Conservation (phyloP, 2,329 filamentous ascomycete genomes). For the Aspergillus sojae region DNA sequence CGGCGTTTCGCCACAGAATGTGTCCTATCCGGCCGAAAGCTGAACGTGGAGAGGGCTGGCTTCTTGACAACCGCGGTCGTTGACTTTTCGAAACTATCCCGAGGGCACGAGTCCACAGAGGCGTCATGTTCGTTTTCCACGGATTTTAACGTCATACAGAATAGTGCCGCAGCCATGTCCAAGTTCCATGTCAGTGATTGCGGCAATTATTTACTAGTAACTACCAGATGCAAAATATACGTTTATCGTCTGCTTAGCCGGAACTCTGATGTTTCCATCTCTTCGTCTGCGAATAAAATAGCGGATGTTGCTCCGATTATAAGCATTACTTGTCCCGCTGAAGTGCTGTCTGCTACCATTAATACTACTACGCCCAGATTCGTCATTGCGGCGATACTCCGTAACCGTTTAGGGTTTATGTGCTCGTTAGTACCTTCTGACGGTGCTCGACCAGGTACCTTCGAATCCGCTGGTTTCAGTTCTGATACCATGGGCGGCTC, state of each 20-base stretch:
- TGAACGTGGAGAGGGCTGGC: constrained; percentile 31
- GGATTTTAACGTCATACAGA: constrained; percentile 21
- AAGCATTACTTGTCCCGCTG: constrained; percentile 58
- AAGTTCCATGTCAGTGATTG: constrained; percentile 61
- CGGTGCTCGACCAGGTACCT: no score
- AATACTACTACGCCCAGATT: constrained; percentile 60
- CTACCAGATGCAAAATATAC: constrained; percentile 57
- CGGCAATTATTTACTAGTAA: constrained; percentile 60
- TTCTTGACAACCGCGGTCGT: constrained; percentile 44
- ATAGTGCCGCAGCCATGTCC: constrained; percentile 25
- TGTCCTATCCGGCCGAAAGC: constrained; percentile 43
- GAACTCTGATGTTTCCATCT: constrained; percentile 14
- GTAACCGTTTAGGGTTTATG: constrained; percentile 63
- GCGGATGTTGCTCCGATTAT: constrained; percentile 50
- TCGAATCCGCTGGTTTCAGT: not conserved
- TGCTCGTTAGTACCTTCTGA: constrained; percentile 51
- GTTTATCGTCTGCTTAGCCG: constrained; percentile 53
- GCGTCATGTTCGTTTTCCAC: constrained; percentile 23
- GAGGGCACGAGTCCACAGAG: constrained; percentile 16
- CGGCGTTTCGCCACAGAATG: constrained; percentile 54
- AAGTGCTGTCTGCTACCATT: constrained; percentile 64
- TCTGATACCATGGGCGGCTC: not conserved
- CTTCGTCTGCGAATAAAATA: constrained; percentile 29
- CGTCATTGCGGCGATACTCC: constrained; percentile 61
- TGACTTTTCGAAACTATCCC: constrained; percentile 30